These are phyloP conservation scores for Barnettozyma wickerhamii DNA, from an alignment of 805 yeast genomes.

Conservation along the genomic window DNA sequence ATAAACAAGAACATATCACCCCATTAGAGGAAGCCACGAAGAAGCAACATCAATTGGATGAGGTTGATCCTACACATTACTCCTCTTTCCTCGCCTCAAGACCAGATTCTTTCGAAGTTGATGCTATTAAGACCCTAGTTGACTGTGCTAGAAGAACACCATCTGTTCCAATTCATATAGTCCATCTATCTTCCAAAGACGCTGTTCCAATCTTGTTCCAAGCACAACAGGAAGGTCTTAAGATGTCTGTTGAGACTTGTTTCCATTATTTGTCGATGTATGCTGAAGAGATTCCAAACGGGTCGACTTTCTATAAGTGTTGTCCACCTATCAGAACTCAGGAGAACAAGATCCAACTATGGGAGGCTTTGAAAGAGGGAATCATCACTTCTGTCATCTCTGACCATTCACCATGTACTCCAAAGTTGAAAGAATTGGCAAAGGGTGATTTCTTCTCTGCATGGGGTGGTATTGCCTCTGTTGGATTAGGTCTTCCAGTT, in stretches of 20 bases:
- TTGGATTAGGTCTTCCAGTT: constrained; percentile 84
- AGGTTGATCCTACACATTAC: constrained; percentile 25
- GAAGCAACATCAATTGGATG: constrained; percentile 35
- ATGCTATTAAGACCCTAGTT: constrained; percentile 74
- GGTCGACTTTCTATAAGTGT: constrained; percentile 83
- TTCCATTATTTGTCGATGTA: constrained; percentile 81
- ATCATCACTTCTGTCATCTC: constrained; percentile 83
- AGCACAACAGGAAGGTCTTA: constrained; percentile 56
- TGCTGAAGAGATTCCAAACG: constrained; percentile 73
- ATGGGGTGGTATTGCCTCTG: constrained; percentile 96
- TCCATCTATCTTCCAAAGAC: constrained; percentile 82
- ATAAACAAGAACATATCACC: constrained; percentile 11
- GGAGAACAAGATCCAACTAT: constrained; percentile 63
- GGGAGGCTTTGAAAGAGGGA: constrained; percentile 69
- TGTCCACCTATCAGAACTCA: constrained; percentile 91
- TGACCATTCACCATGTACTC: constrained; percentile 96
- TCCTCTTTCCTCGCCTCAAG: constrained; percentile 51
- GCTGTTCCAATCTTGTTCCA: constrained; percentile 69
- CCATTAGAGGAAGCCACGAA: constrained; percentile 42
- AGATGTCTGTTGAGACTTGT: constrained; percentile 87
- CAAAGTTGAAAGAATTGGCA: constrained; percentile 76
- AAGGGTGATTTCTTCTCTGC: constrained; percentile 87
- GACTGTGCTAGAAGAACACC: constrained; percentile 55
- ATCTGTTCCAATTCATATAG: constrained; percentile 73
- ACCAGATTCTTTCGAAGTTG: constrained; percentile 84